These are phyloP conservation scores for Blastomyces emzantsi DNA, from an alignment of 2,329 filamentous ascomycete species.

Conservation along the genomic window DNA sequence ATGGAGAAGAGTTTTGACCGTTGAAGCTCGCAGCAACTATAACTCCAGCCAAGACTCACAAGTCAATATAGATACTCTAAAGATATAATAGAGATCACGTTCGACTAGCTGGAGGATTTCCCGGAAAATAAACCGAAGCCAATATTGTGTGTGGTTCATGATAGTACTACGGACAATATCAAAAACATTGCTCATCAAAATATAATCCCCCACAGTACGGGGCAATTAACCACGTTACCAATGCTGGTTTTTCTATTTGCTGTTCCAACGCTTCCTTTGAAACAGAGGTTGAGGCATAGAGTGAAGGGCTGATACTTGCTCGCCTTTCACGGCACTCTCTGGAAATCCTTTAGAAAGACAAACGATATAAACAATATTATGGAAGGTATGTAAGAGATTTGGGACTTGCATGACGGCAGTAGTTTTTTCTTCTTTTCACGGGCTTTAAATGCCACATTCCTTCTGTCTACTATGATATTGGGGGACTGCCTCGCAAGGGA, in stretches of 20 bases:
- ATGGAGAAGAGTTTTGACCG: neutral
- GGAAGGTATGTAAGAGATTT: neutral
- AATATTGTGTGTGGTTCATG: neutral
- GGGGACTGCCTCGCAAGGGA: neutral
- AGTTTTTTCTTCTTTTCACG: constrained; percentile 1
- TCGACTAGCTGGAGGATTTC: constrained; percentile 7
- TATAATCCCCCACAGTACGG: neutral
- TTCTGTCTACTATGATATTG: neutral
- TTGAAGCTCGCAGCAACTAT: neutral
- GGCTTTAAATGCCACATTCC: neutral
- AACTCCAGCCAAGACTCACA: neutral
- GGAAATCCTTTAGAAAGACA: constrained; percentile 9
- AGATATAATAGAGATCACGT: neutral
- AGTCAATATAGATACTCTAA: neutral
- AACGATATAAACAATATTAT: neutral
- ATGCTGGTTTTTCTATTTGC: constrained; percentile 3
- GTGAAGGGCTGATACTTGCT: constrained; percentile 8
- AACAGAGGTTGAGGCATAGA: constrained; percentile 6
- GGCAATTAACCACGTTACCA: constrained; percentile 5
- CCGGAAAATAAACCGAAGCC: constrained; percentile 11
- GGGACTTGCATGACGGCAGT: neutral
- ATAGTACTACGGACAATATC: neutral
- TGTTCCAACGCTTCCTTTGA: constrained; percentile 6
- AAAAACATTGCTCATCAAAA: constrained; percentile 9
- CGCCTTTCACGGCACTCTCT: constrained; percentile 9